These are phyloP conservation scores for Chalciporus chontae DNA, from an alignment of 768 basidiomycete genomes.

Conservation along the genomic window DNA sequence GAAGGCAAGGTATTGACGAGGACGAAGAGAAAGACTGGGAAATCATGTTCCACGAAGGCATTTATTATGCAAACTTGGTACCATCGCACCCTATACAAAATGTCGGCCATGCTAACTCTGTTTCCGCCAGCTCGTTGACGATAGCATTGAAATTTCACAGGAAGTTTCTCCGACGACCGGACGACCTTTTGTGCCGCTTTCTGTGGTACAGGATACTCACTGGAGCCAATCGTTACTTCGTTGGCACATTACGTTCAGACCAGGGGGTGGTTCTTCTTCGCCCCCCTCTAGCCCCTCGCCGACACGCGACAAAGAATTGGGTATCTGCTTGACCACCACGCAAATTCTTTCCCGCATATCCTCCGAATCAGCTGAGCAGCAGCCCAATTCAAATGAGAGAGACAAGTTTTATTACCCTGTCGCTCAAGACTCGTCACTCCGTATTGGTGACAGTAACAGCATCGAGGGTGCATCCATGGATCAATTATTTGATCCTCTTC, in stretches of 20 bases:
- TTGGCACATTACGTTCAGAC: slow-evolving; percentile 48
- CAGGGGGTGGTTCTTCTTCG: slow-evolving; percentile 16
- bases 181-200: slow-evolving; percentile 63
- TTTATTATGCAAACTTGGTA: slow-evolving; percentile 88
- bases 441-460: slow-evolving; percentile 67
- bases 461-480: slow-evolving; percentile 61
- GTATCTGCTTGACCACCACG: slow-evolving; percentile 51
- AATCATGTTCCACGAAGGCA: slow-evolving; percentile 67
- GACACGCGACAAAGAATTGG: slow-evolving; percentile 57
- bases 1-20: slow-evolving; percentile 47
- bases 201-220: slow-evolving; percentile 68
- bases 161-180: slow-evolving; percentile 74
- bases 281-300: slow-evolving; percentile 38
- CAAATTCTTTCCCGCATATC: slow-evolving; percentile 43
- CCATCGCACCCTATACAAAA: slow-evolving; percentile 7
- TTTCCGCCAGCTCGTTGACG: slow-evolving; percentile 64
- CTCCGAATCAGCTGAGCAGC: slow-evolving; percentile 19
- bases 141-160: slow-evolving; percentile 67
- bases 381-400: slow-evolving; percentile 14
- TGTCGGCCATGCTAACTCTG: neutral
- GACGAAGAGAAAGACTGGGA: slow-evolving; percentile 71
- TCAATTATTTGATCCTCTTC: slow-evolving; percentile 52
- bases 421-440: slow-evolving; percentile 63
- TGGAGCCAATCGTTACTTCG: slow-evolving; percentile 76
- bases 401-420: slow-evolving; percentile 58